A percentile compares a stretch with the other conserved stretches of the same genome.
These are phyloP conservation scores for Thelonectria discophora DNA, from an alignment of 2,329 filamentous ascomycete species.

Conservation along the genomic window DNA sequence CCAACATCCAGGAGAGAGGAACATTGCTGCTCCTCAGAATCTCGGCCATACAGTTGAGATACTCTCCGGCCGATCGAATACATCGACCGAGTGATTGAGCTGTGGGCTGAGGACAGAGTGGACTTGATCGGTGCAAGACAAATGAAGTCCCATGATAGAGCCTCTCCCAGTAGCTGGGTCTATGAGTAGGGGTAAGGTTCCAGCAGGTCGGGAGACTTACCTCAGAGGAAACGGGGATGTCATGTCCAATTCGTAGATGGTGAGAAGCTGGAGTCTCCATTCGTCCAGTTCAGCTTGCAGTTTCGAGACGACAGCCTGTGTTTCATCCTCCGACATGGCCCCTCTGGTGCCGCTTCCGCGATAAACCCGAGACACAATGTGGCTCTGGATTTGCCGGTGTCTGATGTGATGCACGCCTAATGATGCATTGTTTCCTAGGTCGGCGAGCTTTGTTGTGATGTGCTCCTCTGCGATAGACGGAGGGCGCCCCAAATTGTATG, in stretches of 20 bases:
- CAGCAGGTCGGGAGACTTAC: neutral
- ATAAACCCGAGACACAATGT: slow-evolving; percentile 1
- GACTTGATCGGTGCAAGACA: slow-evolving; percentile 23
- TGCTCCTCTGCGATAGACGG: slow-evolving; percentile 20
- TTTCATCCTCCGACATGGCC: neutral
- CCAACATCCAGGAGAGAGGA: slow-evolving; percentile 21
- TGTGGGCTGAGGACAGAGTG: slow-evolving; percentile 12
- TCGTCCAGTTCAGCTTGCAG: slow-evolving; percentile 6
- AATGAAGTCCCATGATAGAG: slow-evolving; percentile 21
- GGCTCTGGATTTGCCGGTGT: slow-evolving; percentile 8
- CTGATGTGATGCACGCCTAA: slow-evolving; percentile 3
- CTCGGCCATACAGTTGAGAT: neutral
- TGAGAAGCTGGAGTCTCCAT: neutral
- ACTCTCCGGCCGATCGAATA: neutral
- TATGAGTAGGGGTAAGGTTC: accelerated
- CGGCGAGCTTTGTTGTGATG: slow-evolving; percentile 13
- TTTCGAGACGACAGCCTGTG: neutral
- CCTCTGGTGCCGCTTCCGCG: neutral
- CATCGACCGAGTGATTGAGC: slow-evolving; percentile 4
- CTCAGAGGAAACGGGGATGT: neutral
- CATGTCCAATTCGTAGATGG: neutral
- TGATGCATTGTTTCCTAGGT: neutral
- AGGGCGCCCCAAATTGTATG: slow-evolving; percentile 22
- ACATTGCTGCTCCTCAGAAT: slow-evolving; percentile 16
- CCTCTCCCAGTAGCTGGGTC: slow-evolving; percentile 19